Conservation (phyloP, 495 filamentous ascomycete species). For the Acidiella bohemica region DNA sequence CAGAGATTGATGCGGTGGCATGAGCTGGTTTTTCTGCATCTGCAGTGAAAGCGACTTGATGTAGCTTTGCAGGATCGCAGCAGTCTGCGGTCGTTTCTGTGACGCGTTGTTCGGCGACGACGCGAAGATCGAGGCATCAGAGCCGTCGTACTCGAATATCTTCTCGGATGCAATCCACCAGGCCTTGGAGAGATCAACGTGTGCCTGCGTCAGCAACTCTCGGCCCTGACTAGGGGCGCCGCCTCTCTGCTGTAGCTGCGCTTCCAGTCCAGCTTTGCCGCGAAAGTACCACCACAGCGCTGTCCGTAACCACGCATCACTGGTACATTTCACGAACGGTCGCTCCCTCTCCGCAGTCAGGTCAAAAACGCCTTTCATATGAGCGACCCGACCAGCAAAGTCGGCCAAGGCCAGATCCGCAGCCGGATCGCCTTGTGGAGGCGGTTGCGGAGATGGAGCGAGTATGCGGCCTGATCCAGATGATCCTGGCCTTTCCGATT, state of each 20-base stretch:
- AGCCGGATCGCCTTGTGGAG: slow-evolving; percentile 22
- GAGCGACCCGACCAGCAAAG: slow-evolving; percentile 52
- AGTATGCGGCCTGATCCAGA: slow-evolving; percentile 1
- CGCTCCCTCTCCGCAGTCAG: slow-evolving; percentile 58
- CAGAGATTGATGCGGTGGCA: slow-evolving; percentile 46
- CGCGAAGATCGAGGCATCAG: slow-evolving; percentile 33
- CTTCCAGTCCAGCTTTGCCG: slow-evolving; percentile 60
- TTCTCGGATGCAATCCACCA: slow-evolving; percentile 67
- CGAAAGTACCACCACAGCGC: slow-evolving; percentile 80
- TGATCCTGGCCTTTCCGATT: too few species aligned
- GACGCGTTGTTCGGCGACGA: slow-evolving; percentile 22
- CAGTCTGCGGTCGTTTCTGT: slow-evolving; percentile 5
- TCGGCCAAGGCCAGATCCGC: slow-evolving; percentile 52
- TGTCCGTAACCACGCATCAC: slow-evolving; percentile 45
- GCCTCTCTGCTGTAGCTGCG: slow-evolving; percentile 24
- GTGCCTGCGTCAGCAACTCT: slow-evolving; percentile 27
- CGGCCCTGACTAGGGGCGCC: slow-evolving; percentile 28
- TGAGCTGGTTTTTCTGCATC: slow-evolving; percentile 66
- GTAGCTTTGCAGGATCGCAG: slow-evolving; percentile 26
- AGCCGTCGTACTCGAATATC: slow-evolving; percentile 26
- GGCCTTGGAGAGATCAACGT: slow-evolving; percentile 67
- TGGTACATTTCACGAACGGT: slow-evolving; percentile 42
- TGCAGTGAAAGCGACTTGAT: slow-evolving; percentile 61
- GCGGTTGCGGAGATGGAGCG: slow-evolving; percentile 4
- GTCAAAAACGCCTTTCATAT: slow-evolving; percentile 53